These are phyloP conservation scores for Ophiorrhiza pumila DNA, from an alignment of 257 asterid genomes.

Conservation along the genomic window DNA sequence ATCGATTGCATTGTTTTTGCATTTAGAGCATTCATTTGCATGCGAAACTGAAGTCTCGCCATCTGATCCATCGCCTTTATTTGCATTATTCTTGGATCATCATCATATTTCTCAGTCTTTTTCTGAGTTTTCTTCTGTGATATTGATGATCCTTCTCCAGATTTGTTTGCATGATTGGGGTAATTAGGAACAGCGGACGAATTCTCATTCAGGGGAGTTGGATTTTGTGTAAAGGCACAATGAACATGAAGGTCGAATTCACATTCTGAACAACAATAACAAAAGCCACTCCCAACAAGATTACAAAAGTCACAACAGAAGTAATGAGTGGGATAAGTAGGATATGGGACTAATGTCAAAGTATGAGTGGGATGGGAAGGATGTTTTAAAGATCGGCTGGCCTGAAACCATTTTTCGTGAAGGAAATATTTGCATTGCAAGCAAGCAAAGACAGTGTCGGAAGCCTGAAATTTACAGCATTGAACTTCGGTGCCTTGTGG, in stretches of 20 bases:
- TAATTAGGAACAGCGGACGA: too few relatives aligned
- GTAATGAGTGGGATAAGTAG: conserved; percentile 49
- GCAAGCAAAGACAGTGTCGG: conserved; percentile 44
- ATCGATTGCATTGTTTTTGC: too few relatives aligned
- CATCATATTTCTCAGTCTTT: too few relatives aligned
- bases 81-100: too few relatives aligned
- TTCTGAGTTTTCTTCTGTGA: too few relatives aligned
- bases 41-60: too few relatives aligned
- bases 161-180: too few relatives aligned
- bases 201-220: too few relatives aligned
- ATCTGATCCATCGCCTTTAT: too few relatives aligned
- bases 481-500: conserved; percentile 48
- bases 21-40: too few relatives aligned
- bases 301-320: conserved; percentile 55
- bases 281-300: conserved; percentile 46
- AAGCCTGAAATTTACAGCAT: conserved; percentile 45
- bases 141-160: too few relatives aligned
- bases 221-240: conserved; percentile 39
- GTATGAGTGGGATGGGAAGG: conserved; percentile 56
- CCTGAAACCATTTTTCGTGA: conserved; percentile 54
- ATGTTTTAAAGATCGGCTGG: conserved; percentile 46
- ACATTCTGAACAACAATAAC: conserved; percentile 59
- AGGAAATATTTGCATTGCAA: conserved; percentile 63
- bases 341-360: conserved; percentile 49
- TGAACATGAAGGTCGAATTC: conserved; percentile 63